Base-by-base conservation (phyloP, 2,329 filamentous ascomycete species). In the Chaetomiaceae sp. region DNA sequence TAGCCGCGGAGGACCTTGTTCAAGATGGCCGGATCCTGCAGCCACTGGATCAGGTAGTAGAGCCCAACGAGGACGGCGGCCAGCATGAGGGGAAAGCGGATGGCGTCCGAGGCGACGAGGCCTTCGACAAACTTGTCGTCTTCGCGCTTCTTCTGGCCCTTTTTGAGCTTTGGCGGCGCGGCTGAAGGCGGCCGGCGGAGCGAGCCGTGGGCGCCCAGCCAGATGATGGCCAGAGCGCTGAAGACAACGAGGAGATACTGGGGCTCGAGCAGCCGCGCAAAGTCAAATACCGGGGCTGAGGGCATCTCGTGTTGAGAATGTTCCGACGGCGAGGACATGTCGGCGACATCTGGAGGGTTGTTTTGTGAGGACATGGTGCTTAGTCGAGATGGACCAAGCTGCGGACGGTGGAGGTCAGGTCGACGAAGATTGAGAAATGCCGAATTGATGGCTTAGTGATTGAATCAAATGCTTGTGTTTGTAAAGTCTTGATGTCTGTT, bases 1-100 rank as follows among this genome's bases (percentile, higher is more conserved):
- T 97, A 96, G 65, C 80, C 83, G 36, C 88, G 85, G 20, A 97
- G 74, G 36, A 95, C 80, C 69, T 86, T 88, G 73, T 92, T 96
- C 64, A 97, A 72, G 20, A 95, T 74, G 11, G 84, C 77, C 1
- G 91, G 85, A 64, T 96, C 89, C 60, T 92, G 78, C 51, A 96
- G 81, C 80, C 87, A 94, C 68, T 95, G 90, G 66, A 97, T 90
- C 55, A 96, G 76, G 63, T 91, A 85, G 73, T 97, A 97, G 12
- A 97, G 76, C 5, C 83, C 83, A 38, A 69, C 78, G 8, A 97
- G 80, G 1, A 86, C 83, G 9, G 76, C 65, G 2, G 84, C 89
- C 6, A 91, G 91, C 51, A 91, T 75, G 29, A 96, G 62, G 1
- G 92, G 94, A 59, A 96, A 88, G 63, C 95, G 69, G 61, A 97